These are phyloP conservation scores for Saccharomyces pastorianus DNA, from an alignment of 1,139 yeast species.

Conservation along the genomic window DNA sequence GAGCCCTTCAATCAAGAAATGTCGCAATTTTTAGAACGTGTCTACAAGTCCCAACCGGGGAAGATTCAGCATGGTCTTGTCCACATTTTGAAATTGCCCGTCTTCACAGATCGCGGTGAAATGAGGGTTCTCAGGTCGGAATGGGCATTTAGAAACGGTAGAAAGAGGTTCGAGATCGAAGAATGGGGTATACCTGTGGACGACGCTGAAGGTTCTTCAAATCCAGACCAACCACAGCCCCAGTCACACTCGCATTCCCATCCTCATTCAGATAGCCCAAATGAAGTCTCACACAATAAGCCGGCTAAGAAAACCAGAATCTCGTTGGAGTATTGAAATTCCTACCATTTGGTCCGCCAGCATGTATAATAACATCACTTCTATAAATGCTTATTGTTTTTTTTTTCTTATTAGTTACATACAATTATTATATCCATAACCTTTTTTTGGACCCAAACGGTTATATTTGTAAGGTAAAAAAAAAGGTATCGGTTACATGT, in stretches of 20 bases:
- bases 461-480: background rate
- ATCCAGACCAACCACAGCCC: constrained; percentile 7
- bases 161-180: constrained; percentile 74
- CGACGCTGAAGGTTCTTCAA: constrained; percentile 40
- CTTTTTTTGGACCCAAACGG: constrained; percentile 1
- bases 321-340: constrained; percentile 11
- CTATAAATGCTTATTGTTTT: background rate
- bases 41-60: constrained; percentile 53
- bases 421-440: background rate
- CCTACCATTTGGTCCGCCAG: too few relatives aligned
- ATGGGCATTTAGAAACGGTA: constrained; percentile 78
- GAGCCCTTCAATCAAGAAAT: constrained; percentile 80
- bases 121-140: constrained; percentile 74
- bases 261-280: background rate
- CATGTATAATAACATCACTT: too few relatives aligned
- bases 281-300: constrained; percentile 3
- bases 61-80: constrained; percentile 81
- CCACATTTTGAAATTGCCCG: constrained; percentile 65
- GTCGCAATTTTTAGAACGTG: constrained; percentile 55
- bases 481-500: background rate
- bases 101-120: constrained; percentile 65
- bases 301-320: constrained; percentile 13
- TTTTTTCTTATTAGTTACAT: background rate
- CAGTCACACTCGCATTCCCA: constrained; percentile 15
- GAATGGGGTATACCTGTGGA: constrained; percentile 96